Evolutionary conservation across 2,329 filamentous ascomycete species (phyloP), one percentile per base, ranked within the genome.

Genomic region (Cryphonectria nitschkei): DNA sequence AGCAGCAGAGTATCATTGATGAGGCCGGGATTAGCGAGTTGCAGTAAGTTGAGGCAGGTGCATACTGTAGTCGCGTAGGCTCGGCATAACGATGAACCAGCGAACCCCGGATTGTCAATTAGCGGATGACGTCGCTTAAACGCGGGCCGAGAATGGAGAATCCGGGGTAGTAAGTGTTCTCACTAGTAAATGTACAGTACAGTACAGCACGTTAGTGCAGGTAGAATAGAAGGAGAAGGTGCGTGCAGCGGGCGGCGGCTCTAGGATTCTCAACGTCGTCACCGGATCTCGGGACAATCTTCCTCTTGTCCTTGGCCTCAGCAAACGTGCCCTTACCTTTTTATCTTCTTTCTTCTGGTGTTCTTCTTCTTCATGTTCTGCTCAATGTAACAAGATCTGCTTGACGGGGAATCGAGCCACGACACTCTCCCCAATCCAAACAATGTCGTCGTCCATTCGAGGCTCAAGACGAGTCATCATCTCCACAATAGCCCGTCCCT

Each of bases 81-180:
- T 70, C 71, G 71, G 71, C 68, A 60, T 50, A 70, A 72, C 61
- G 41, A 22, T 5, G 41, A 16, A 43, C 54, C 37, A 46, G 41
- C 16, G 9, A 34, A 68, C 71, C 65, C 65, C 61, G 43, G 68
- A 58, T 58, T 58, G n/a, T 29, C 34, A 46, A n/a, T n/a, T 14
- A 34, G n/a, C 61, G 61, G 60, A 68, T 65, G 39, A 52, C 61
- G 9, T 56, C 71, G 71, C 71, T 72, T 72, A 72, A 60, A 66
- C 37, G 50, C 71, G 71, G 71, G 68, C 71, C 71, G 71, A 72
- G 65, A 39, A 29, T 39, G 32, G 61, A 64, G 22, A 67, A 50
- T 61, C 65, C 41, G 63, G 52, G 50, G 14, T 58, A 52, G 41
- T n/a, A 56, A 52, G 41, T 39, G 22, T 19, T 7, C 4, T 14